phyloP scores from a whole-genome alignment of 495 filamentous ascomycete species.

The Cercophora sp. region DNA sequence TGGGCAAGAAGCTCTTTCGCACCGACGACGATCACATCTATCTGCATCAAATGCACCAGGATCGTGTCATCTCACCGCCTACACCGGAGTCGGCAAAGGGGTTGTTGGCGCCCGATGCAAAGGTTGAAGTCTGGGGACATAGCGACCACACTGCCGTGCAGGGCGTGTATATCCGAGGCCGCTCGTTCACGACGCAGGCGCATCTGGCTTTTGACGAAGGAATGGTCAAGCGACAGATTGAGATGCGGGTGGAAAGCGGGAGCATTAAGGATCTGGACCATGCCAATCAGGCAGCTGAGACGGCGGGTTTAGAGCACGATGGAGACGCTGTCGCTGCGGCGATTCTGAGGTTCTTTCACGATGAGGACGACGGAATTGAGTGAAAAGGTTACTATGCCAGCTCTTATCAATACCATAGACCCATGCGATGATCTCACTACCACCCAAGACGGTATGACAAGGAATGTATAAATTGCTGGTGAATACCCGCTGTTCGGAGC shows the following conservation, averaged over 20 bases:
- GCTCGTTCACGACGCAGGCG: conserved; percentile 74
- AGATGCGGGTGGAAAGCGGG: conserved; percentile 51
- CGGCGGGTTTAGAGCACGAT: conserved; percentile 27
- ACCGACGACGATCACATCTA: conserved; percentile 43
- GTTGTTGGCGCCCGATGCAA: conserved; percentile 46
- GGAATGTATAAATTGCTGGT: too few species aligned
- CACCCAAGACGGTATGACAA: too few species aligned
- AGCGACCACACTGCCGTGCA: conserved; percentile 55
- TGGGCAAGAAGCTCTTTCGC: conserved; percentile 69
- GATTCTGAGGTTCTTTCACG: conserved; percentile 36
- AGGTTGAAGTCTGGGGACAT: conserved; percentile 29
- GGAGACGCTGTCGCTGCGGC: conserved; percentile 27
- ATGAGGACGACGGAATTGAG: conserved; percentile 26
- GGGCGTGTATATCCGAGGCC: conserved; percentile 65
- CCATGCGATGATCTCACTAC: too few species aligned
- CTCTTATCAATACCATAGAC: too few species aligned
- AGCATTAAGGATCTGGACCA: conserved; percentile 55
- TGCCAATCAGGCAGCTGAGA: conserved; percentile 30
- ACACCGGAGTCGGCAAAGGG: conserved; percentile 31
- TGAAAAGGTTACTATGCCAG: too few species aligned
- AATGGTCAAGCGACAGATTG: conserved; percentile 64
- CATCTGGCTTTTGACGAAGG: conserved; percentile 78
- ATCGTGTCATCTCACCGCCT: conserved; percentile 58
- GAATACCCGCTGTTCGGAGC: too few species aligned
- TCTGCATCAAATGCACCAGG: conserved; percentile 82